Percentiles rank a stretch among this genome's conserved stretches.
These are phyloP conservation scores for Penicillium sp. DNA, from an alignment of 2,329 filamentous ascomycete species.

Conservation along the genomic window DNA sequence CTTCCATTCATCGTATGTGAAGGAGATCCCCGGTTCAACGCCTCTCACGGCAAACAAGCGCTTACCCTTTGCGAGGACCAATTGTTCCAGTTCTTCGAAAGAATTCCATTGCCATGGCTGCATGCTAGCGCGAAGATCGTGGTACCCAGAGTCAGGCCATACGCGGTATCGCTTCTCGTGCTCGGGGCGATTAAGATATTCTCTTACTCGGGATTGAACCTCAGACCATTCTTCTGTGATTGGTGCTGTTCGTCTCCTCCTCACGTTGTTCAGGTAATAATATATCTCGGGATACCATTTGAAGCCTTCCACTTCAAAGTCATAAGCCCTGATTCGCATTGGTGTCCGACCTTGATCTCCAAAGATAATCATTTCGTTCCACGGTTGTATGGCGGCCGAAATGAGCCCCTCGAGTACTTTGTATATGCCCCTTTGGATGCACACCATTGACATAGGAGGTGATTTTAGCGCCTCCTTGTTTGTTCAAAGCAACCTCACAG, in stretches of 20 bases:
- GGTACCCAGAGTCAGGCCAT: neutral
- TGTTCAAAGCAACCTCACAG: constrained; percentile 1
- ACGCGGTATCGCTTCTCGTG: constrained; percentile 4
- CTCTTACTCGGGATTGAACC: constrained; percentile 4
- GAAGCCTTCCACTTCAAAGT: constrained; percentile 7
- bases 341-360: constrained; percentile 9
- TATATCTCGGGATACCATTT: neutral
- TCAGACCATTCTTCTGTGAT: constrained; percentile 3
- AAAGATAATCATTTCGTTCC: constrained; percentile 6
- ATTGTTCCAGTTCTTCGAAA: neutral
- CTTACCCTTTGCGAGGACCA: neutral
- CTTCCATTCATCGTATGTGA: constrained; percentile 15
- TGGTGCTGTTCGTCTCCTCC: neutral
- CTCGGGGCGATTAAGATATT: constrained; percentile 8
- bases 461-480: neutral
- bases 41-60: constrained; percentile 4
- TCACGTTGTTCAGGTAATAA: neutral
- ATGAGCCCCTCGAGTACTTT: constrained; percentile 4
- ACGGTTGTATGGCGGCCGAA: constrained; percentile 2
- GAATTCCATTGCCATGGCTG: neutral
- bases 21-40: constrained; percentile 12
- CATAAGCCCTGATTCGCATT: constrained; percentile 11
- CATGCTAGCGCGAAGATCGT: constrained; percentile 6
- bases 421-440: constrained; percentile 6
- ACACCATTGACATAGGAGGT: constrained; percentile 9